Base-by-base conservation (phyloP, 805 yeast species). In the Spencermartinsiella europaea region DNA sequence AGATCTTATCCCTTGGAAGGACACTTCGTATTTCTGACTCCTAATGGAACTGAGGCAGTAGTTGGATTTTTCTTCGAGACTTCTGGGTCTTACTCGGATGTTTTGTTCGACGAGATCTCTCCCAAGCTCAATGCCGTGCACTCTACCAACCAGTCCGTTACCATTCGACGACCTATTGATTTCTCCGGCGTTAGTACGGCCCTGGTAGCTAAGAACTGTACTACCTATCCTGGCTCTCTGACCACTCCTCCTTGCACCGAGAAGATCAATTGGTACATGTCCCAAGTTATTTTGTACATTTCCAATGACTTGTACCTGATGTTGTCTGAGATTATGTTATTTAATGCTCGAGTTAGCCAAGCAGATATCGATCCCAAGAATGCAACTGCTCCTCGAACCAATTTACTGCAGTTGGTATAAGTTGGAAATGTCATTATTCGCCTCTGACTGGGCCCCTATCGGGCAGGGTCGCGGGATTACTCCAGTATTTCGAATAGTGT, bases 221-320 rank as follows among this genome's bases (percentile, higher is more conserved):
- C 27, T 35, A 15, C 22, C 4, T 40, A 40, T 21, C n/a, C 37
- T 20, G 44, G 44, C 3, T 40, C 44, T 4, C 27, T 40, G 12
- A 40, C 44, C 4, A 40, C 44, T 14, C 44, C 44, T 21, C 44
- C 44, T 25, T 40, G 44, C 38, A 40, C 38, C 20, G 44, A 40
- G 44, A n/a, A 21, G 14, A 35, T 40, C 38, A 14, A 28, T n/a
- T 40, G 44, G 44, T 34, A 19, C 17, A 34, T 40, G 7, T 25
- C 31, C 10, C 31, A 25, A 12, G 31, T 25, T 25, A 25, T 25
- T 25, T 12, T 25, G 31, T 25, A 25, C 31, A 25, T 25, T 25
- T 25, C 31, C 31, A 25, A 25, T 25, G 31, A 25, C 12, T 25
- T 25, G 31, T 25, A 25, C 31, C 12, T 25, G 31, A 25, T 25